phyloP scores from a whole-genome alignment of 495 filamentous ascomycete genomes.

The Podospora australis region DNA sequence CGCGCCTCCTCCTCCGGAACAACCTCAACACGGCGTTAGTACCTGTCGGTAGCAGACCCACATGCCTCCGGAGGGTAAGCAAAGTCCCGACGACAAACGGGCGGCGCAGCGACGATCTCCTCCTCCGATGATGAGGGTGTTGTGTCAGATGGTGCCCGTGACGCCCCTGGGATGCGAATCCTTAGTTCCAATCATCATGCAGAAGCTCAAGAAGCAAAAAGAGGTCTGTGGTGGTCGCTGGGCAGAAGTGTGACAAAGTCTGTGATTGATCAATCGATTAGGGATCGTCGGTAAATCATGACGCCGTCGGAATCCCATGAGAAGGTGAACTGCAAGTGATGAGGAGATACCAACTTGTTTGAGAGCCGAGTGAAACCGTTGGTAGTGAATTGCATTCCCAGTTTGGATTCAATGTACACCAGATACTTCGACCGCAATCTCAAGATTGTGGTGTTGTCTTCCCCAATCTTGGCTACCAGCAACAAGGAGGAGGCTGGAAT shows the following conservation, averaged over 20 bases:
- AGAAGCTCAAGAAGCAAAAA: neutral
- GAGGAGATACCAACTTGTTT: too few relatives aligned
- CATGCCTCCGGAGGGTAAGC: neutral
- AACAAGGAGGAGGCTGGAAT: too few relatives aligned
- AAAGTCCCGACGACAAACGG: neutral
- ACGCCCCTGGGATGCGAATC: too few relatives aligned
- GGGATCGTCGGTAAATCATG: slow-evolving; percentile 7
- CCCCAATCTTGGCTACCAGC: too few relatives aligned
- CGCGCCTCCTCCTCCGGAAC: neutral
- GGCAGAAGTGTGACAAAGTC: neutral
- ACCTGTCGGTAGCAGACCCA: neutral
- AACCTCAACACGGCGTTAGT: neutral
- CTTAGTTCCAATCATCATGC: too few relatives aligned
- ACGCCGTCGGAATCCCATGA: neutral
- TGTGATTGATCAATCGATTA: neutral
- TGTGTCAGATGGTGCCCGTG: neutral
- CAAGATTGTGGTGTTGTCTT: too few relatives aligned
- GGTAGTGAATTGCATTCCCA: too few relatives aligned
- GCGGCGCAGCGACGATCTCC: neutral
- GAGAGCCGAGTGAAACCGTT: slow-evolving; percentile 7
- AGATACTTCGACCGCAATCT: too few relatives aligned
- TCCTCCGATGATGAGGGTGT: slow-evolving; percentile 1
- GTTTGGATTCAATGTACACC: too few relatives aligned
- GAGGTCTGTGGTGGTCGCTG: neutral
- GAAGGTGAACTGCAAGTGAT: neutral